phyloP scores from a whole-genome alignment of 768 basidiomycete species.

The Cubamyces lactineus region DNA sequence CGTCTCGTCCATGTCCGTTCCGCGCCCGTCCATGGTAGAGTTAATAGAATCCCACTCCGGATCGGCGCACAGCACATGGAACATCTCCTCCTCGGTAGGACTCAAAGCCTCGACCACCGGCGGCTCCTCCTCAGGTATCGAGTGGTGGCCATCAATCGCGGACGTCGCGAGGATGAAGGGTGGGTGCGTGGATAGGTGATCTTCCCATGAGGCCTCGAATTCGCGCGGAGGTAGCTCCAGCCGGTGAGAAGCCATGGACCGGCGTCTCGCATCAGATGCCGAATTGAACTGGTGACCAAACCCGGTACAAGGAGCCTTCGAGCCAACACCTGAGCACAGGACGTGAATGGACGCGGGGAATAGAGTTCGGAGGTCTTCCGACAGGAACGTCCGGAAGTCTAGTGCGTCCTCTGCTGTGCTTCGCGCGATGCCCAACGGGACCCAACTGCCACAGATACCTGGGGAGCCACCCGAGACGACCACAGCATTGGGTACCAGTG shows the following conservation, averaged over 20 bases:
- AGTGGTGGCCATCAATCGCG: conserved; percentile 19
- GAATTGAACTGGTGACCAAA: conserved; percentile 69
- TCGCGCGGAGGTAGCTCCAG: conserved; percentile 31
- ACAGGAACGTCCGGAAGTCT: conserved; percentile 59
- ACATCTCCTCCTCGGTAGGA: conserved; percentile 72
- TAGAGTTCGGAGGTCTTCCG: conserved; percentile 59
- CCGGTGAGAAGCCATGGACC: conserved; percentile 28
- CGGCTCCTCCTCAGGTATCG: conserved; percentile 16
- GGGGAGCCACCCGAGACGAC: conserved; percentile 56
- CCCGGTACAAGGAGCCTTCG: conserved; percentile 4
- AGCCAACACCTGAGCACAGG: conserved; percentile 47
- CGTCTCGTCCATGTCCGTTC: conserved; percentile 2
- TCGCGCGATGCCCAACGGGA: conserved; percentile 61
- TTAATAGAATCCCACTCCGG: conserved; percentile 50
- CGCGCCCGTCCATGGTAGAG: conserved; percentile 26
- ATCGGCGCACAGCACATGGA: conserved; percentile 57
- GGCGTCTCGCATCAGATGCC: conserved; percentile 47
- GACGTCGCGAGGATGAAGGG: conserved; percentile 25
- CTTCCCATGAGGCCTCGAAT: conserved; percentile 32
- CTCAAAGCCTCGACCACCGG: conserved; percentile 51
- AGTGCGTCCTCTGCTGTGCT: conserved; percentile 54
- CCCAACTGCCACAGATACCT: conserved; percentile 67
- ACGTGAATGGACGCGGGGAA: conserved; percentile 67
- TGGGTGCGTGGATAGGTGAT: conserved; percentile 31
- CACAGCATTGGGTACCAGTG: conserved; percentile 48